Evolutionary conservation across 768 basidiomycete genomes (phyloP), one percentile per base, ranked within the genome.

Genomic region (Dacryopinax primogenitus): DNA sequence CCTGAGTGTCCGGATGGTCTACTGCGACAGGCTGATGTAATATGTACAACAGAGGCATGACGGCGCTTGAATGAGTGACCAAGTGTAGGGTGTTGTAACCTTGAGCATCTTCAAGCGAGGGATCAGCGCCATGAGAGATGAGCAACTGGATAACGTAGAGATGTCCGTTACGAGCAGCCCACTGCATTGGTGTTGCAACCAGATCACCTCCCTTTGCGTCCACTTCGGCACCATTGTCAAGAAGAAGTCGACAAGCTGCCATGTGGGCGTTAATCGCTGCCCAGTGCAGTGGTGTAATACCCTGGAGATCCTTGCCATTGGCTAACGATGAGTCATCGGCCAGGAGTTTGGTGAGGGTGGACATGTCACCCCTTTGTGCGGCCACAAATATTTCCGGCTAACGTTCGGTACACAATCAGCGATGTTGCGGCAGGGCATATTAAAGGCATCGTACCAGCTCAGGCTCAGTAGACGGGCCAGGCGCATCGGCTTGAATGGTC

Each of bases 111-210:
- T 81, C 73, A 67, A 97, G 86, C 65, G 85, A 90, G 0, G 96
- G 94, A 78, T 98, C 95, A 62, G 95, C 93, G 68, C 86, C 87
- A 76, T 94, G 84, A 1, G 85, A 80, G 69, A 98, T 83, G 66
- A 99, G 84, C 26, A 99, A 81, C 68, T 98, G 94, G 39, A 98
- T 87, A 67, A 98, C 82, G 72, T 96, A 95, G 72, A 98, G 84
- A 76, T 96, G 94, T 23, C 96, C 96, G 72, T 93, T 96, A 64
- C 94, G 84, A 1, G 95, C 92, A 0, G 96, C 96, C 96, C 96
- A 99, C 74, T 97, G 94, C 78, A 98, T 82, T 0, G 96, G 93
- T 0, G 94, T 95, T 1, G 94, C 95, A 32, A 87, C 80, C 32
- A 99, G 83, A 74, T 98, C 95, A 2, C 96, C 96, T 21, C 96